These are phyloP conservation scores for Teratosphaeria pseudoeucalypti DNA, from an alignment of 2,329 filamentous ascomycete species.

Conservation along the genomic window DNA sequence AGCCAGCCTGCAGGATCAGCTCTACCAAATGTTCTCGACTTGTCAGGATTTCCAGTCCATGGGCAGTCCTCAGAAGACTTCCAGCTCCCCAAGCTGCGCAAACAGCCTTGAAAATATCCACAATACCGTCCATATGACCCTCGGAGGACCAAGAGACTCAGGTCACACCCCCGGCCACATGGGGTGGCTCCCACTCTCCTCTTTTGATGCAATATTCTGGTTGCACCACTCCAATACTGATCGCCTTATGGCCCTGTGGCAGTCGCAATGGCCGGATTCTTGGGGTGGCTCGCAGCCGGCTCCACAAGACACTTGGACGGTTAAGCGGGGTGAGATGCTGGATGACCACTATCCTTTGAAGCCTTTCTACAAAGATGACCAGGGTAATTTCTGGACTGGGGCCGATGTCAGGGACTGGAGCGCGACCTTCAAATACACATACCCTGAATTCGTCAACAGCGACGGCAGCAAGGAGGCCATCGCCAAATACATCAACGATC, in stretches of 20 bases:
- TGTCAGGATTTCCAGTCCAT: slow-evolving; percentile 23
- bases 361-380: slow-evolving; percentile 52
- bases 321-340: slow-evolving; percentile 15
- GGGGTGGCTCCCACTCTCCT: slow-evolving; percentile 20
- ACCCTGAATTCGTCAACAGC: slow-evolving; percentile 49
- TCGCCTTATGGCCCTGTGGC: slow-evolving; percentile 26
- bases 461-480: slow-evolving; percentile 35
- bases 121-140: slow-evolving; percentile 24
- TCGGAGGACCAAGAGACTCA: slow-evolving; percentile 15
- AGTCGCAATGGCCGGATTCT: slow-evolving; percentile 15
- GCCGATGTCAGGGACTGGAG: slow-evolving; percentile 47
- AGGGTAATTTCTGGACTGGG: slow-evolving; percentile 58
- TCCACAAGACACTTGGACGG: slow-evolving; percentile 21
- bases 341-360: slow-evolving; percentile 26
- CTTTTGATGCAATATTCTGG: slow-evolving; percentile 26
- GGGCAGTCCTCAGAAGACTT: slow-evolving; percentile 18
- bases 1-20: slow-evolving; percentile 19
- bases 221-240: slow-evolving; percentile 27
- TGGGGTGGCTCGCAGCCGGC: slow-evolving; percentile 17
- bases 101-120: slow-evolving; percentile 27
- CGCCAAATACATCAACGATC: slow-evolving; percentile 34
- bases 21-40: slow-evolving; percentile 24
- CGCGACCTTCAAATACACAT: slow-evolving; percentile 59
- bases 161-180: slow-evolving; percentile 18
- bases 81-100: slow-evolving; percentile 16